Conservation (phyloP, 192 early-diverging fungal genomes). For the Phlyctochytrium arcticum region DNA sequence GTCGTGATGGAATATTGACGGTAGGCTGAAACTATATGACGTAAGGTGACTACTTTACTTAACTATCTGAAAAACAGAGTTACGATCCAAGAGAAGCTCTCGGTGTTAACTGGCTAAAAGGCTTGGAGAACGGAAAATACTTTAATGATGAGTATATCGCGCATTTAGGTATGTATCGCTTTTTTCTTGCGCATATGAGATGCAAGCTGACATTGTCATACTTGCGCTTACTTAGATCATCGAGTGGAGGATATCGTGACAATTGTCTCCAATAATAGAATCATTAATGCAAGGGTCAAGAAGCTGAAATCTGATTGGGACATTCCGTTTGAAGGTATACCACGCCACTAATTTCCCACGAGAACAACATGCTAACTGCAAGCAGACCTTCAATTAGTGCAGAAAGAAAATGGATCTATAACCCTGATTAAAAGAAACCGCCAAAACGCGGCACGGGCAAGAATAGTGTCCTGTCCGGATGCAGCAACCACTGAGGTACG, state of each 20-base stretch:
- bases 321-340: constrained; percentile 58
- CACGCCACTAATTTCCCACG: not conserved
- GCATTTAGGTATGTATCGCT: constrained; percentile 56
- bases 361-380: not conserved
- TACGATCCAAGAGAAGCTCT: constrained; percentile 75
- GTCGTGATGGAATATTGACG: constrained; percentile 77
- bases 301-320: constrained; percentile 79
- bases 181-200: not conserved
- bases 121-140: constrained; percentile 70
- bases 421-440: constrained; percentile 30
- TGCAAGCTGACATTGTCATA: not conserved
- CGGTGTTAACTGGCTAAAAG: constrained; percentile 83
- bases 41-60: not conserved
- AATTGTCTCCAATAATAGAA: constrained; percentile 73
- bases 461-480: constrained; percentile 43
- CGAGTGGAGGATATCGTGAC: constrained; percentile 80
- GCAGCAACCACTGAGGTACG: constrained; percentile 37
- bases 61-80: constrained; percentile 25
- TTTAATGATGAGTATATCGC: constrained; percentile 81
- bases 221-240: constrained; percentile 39
- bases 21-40: constrained; percentile 26
- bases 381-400: constrained; percentile 38
- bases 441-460: constrained; percentile 21
- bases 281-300: constrained; percentile 72
- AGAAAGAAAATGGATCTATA: constrained; percentile 32